Base-by-base conservation (phyloP, 176 grass and related monocot genomes). In the Pontederia paniculata region DNA sequence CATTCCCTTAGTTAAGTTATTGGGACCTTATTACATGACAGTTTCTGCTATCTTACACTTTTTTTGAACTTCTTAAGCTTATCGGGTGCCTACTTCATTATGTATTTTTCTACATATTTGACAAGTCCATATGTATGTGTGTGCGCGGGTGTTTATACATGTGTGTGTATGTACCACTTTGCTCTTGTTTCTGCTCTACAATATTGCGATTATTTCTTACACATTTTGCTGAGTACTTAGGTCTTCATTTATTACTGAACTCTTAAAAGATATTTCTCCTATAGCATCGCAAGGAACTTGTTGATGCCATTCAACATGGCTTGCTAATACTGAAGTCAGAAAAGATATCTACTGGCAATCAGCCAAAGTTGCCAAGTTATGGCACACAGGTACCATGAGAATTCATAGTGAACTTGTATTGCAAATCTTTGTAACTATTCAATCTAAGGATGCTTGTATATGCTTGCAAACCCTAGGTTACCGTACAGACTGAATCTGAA, bases 341-440 rank as follows among this genome's bases (percentile, higher is more conserved):
- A 72, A 96, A 84, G 68, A 42, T 68, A 23, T 83, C 82, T 68
- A 74, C 86, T 79, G 78, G 58, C 65, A 83, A 70, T 75, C 85
- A 97, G 81, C 69, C 74, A 42, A 97, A 82, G 74, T 87, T 97
- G 86, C 91, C 91, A 45, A 97, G 85, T 73, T 97, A 97, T 81
- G 91, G 91, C 58, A 97, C 91, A 48, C 91, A 97, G 81, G 91
- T 97, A 79, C 42, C 12, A 12, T 42, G 0, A 9, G 17, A 6
- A 54, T 67, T n/a, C 28, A 67, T 10, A 51, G 12, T 11, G 47
- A 22, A 2, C 13, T 14, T 22, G 2, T 67, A 3, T 44, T 21
- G 28, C 28, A 5, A 37, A 6, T 6, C 28, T 37, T 37, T 37
- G 28, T 37, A 37, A 37, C 28, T 37, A 37, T 37, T 37, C 28